Conservation (phyloP, 768 basidiomycete species). For the Russula dissimulans region DNA sequence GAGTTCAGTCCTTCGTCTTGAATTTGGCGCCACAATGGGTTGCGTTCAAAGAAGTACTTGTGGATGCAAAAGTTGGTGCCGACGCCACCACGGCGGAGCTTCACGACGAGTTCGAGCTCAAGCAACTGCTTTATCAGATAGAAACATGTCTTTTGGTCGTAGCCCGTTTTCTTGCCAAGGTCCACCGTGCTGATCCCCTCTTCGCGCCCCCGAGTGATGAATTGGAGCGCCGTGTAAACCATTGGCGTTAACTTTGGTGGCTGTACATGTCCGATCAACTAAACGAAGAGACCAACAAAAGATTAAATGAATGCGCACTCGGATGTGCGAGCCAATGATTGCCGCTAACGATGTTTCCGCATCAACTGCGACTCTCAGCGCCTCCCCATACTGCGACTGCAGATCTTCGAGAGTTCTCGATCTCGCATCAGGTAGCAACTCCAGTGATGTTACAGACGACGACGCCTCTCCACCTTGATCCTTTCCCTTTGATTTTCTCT, state of each 20-base stretch:
- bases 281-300: background rate
- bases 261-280: conserved; percentile 31
- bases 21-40: conserved; percentile 67
- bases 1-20: conserved; percentile 52
- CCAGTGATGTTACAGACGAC: conserved; percentile 32
- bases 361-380: conserved; percentile 65
- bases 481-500: conserved; percentile 46
- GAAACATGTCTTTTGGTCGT: conserved; percentile 86
- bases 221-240: conserved; percentile 77
- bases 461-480: conserved; percentile 38
- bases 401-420: conserved; percentile 49
- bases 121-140: conserved; percentile 74
- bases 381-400: conserved; percentile 46
- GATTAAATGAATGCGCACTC: conserved; percentile 38
- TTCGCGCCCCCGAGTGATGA: conserved; percentile 75
- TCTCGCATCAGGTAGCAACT: conserved; percentile 47
- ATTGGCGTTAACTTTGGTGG: conserved; percentile 72
- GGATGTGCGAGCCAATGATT: conserved; percentile 77
- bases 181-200: conserved; percentile 70
- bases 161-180: conserved; percentile 65
- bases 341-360: conserved; percentile 66
- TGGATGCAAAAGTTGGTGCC: conserved; percentile 75
- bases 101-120: conserved; percentile 63
- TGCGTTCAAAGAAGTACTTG: conserved; percentile 73
- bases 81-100: conserved; percentile 68